phyloP scores from a whole-genome alignment of 768 basidiomycete species.

The Nevesoporus exiguus region DNA sequence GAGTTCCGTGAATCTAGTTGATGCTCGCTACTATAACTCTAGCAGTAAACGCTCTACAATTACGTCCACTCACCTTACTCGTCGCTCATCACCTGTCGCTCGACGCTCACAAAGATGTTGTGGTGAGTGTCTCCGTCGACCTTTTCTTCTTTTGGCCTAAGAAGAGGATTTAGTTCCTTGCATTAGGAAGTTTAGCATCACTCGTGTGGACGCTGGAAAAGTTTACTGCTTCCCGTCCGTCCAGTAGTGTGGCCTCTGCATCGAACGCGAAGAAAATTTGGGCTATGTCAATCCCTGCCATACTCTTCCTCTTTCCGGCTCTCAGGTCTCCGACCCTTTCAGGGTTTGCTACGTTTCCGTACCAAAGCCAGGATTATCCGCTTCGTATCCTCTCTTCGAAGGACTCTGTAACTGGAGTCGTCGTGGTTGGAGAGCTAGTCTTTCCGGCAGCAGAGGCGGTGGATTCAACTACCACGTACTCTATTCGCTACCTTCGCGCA shows the following conservation, averaged over 20 bases:
- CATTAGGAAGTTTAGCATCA: constrained; percentile 19
- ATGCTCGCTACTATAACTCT: constrained; percentile 24
- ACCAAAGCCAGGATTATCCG: constrained; percentile 49
- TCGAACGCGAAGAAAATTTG: constrained; percentile 8
- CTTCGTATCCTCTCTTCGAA: constrained; percentile 66
- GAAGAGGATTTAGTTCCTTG: constrained; percentile 19
- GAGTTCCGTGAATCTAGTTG: constrained; percentile 8
- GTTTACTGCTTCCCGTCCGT: not conserved
- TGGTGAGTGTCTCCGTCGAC: constrained; percentile 14
- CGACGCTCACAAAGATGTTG: constrained; percentile 16
- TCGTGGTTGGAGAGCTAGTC: constrained; percentile 75
- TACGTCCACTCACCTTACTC: constrained; percentile 20
- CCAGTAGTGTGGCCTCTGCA: not conserved
- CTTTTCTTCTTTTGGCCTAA: constrained; percentile 4
- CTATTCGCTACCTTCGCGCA: constrained; percentile 58
- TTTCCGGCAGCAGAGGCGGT: constrained; percentile 34
- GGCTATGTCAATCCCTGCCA: constrained; percentile 23
- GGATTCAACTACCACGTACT: constrained; percentile 37
- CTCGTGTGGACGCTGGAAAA: constrained; percentile 14
- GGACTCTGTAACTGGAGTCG: constrained; percentile 72
- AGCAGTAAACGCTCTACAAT: constrained; percentile 27
- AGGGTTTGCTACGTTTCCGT: constrained; percentile 48
- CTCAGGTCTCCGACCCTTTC: constrained; percentile 57
- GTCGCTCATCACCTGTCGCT: constrained; percentile 16
- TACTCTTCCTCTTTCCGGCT: constrained; percentile 37